Evolutionary conservation across 768 basidiomycete species (phyloP), one percentile per base, ranked within the genome.

Genomic region (Termitomyces sp.): DNA sequence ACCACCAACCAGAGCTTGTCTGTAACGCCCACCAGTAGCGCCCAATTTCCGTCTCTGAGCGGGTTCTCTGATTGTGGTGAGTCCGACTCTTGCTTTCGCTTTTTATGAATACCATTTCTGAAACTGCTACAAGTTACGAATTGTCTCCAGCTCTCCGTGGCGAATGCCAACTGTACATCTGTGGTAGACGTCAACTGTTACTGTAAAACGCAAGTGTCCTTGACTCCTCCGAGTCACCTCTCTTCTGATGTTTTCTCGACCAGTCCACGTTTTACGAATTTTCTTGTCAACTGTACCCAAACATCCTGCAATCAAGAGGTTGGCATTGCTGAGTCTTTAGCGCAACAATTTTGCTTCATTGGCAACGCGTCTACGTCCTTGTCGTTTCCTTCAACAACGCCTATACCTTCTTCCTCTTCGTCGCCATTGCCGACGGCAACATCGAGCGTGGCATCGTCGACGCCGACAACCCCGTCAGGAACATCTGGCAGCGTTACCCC

Each of bases 131-230:
- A 43, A 83, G 83, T 83, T 12, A 73, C 74, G 35, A 68, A 73
- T 43, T 84, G 83, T 62, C 68, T 83, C 3, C 63, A 64, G 36
- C 32, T 64, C 26, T 72, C 70, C 8, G 58, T 70, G 1, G 74
- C 78, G 2, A 13, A 30, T 3, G 73, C 74, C 0, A 77, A 75
- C 43, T 84, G 82, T 67, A 61, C 70, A 5, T 79, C 77, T 57
- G 62, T 83, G 30, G 69, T 74, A 13, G 77, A 78, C 6, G 78
- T 83, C 35, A 72, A 78, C 56, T 84, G 83, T 63, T 84, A 76
- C 64, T 83, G 83, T 59, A 49, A 65, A 23, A 75, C 69, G 75
- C 75, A 65, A 59, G 74, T 61, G 6, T 48, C 50, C 60, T 55
- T 13, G 30, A 30, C 46, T 44, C 38, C 20, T 10, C 10, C 4